phyloP scores from a whole-genome alignment of 129 eudicot species.

The Pulicaria dysenterica region DNA sequence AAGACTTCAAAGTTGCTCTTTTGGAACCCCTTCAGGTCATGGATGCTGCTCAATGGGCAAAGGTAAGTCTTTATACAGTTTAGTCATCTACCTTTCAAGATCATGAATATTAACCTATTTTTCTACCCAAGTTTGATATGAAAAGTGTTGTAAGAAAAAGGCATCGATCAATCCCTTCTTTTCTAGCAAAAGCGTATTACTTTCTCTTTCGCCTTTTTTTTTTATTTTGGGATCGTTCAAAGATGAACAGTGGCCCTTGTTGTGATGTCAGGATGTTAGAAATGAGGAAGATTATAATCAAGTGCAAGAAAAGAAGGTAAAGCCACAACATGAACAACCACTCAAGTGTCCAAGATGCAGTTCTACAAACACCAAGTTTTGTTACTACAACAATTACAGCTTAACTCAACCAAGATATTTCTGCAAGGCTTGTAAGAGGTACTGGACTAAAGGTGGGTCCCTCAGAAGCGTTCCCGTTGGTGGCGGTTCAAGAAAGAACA shows the following conservation, averaged over 20 bases:
- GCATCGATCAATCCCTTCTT: slow-evolving; percentile 4
- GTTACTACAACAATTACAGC: slow-evolving; percentile 84
- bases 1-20: slow-evolving; percentile 7
- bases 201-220: slow-evolving; percentile 27
- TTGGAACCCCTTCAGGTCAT: slow-evolving; percentile 28
- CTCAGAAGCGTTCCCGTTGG: slow-evolving; percentile 86
- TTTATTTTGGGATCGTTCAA: slow-evolving; percentile 7
- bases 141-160: background rate
- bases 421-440: slow-evolving; percentile 80
- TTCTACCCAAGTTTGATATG: background rate
- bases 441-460: slow-evolving; percentile 87
- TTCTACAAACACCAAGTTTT: slow-evolving; percentile 77
- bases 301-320: slow-evolving; percentile 47
- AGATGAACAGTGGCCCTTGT: slow-evolving; percentile 17
- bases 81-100: background rate
- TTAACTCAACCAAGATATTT: slow-evolving; percentile 86
- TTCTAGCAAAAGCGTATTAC: slow-evolving; percentile 26
- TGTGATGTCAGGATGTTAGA: slow-evolving; percentile 40
- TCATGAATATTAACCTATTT: background rate
- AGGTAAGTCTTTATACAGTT: slow-evolving; percentile 31
- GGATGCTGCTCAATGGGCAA: slow-evolving; percentile 66
- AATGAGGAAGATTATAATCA: slow-evolving; percentile 34
- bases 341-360: slow-evolving; percentile 78
- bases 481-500: slow-evolving; percentile 87
- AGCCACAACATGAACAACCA: slow-evolving; percentile 55